Evolutionary conservation across 2,329 filamentous ascomycete genomes (phyloP).

Genomic region (Trichoderma polysporum): DNA sequence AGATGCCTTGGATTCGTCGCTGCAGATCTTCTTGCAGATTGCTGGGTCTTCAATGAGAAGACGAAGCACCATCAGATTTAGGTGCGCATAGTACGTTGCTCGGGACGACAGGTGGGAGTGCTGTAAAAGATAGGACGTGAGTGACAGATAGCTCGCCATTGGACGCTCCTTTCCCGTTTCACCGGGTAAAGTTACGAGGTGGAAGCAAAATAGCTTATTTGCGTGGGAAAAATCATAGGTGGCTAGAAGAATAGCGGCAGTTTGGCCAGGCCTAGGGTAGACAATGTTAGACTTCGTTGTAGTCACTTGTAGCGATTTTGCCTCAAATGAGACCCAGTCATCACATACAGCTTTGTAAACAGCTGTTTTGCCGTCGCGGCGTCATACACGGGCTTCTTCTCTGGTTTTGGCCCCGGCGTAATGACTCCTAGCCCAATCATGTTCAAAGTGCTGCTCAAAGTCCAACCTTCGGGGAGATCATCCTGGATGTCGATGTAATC

Average conservation of each 20-base stretch:
- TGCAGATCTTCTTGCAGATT: constrained; percentile 81
- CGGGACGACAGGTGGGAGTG: constrained; percentile 84
- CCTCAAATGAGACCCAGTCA: background rate
- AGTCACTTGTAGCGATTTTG: background rate
- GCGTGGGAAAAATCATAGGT: constrained; percentile 92
- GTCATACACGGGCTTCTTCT: constrained; percentile 59
- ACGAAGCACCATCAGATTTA: constrained; percentile 81
- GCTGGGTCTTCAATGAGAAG: constrained; percentile 82
- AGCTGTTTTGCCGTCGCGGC: constrained; percentile 78
- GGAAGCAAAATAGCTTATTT: constrained; percentile 93
- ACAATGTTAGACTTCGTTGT: background rate
- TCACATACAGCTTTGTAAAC: constrained; percentile 69
- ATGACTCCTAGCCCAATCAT: constrained; percentile 83
- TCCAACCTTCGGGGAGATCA: constrained; percentile 88
- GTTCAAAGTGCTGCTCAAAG: constrained; percentile 72
- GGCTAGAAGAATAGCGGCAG: constrained; percentile 77
- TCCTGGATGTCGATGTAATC: constrained; percentile 86
- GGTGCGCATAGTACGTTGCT: constrained; percentile 77
- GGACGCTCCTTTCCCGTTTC: constrained; percentile 69
- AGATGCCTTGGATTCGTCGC: constrained; percentile 68
- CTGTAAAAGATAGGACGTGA: constrained; percentile 89
- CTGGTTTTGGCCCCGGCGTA: constrained; percentile 64
- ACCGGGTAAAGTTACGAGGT: constrained; percentile 65
- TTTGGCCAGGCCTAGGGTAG: constrained; percentile 65
- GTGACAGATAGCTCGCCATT: constrained; percentile 78